These are phyloP conservation scores for Phoma sp. DNA, from an alignment of 2,329 filamentous ascomycete species.

Conservation along the genomic window DNA sequence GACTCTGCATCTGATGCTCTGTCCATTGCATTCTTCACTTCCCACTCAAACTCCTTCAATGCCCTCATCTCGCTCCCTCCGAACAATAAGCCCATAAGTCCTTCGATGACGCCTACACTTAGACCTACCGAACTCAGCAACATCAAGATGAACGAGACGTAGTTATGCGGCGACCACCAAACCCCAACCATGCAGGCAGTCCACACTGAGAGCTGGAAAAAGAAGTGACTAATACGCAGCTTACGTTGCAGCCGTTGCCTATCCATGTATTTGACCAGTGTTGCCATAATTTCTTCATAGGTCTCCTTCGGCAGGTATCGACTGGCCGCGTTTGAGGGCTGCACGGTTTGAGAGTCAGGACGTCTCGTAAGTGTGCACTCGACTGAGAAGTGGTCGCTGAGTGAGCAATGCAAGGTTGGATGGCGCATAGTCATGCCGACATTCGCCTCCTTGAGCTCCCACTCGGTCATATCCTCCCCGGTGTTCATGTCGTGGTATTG, in stretches of 20 bases:
- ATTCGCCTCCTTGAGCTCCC: constrained; percentile 72
- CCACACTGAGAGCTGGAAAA: constrained; percentile 68
- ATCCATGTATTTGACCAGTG: constrained; percentile 69
- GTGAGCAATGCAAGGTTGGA: constrained; percentile 78
- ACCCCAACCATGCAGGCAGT: constrained; percentile 79
- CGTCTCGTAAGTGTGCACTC: constrained; percentile 70
- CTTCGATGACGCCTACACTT: constrained; percentile 78
- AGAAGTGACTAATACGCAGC: constrained; percentile 77
- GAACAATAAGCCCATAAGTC: constrained; percentile 85
- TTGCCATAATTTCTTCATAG: constrained; percentile 75
- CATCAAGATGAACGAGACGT: constrained; percentile 79
- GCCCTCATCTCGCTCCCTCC: constrained; percentile 82
- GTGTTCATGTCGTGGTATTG: constrained; percentile 32
- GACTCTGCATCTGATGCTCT: constrained; percentile 28
- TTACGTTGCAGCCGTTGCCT: constrained; percentile 76
- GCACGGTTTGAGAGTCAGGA: constrained; percentile 15
- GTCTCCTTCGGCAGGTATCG: constrained; percentile 54
- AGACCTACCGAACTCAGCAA: constrained; percentile 80
- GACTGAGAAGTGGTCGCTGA: constrained; percentile 95
- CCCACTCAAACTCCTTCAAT: constrained; percentile 91
- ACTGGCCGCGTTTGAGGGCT: constrained; percentile 25
- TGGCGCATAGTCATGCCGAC: constrained; percentile 85
- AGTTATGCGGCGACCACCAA: constrained; percentile 83
- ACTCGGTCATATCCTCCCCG: constrained; percentile 51
- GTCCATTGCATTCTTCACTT: constrained; percentile 61